Evolutionary conservation across 208 protist genomes (phyloP).

Genomic region (Leishmania arabica): DNA sequence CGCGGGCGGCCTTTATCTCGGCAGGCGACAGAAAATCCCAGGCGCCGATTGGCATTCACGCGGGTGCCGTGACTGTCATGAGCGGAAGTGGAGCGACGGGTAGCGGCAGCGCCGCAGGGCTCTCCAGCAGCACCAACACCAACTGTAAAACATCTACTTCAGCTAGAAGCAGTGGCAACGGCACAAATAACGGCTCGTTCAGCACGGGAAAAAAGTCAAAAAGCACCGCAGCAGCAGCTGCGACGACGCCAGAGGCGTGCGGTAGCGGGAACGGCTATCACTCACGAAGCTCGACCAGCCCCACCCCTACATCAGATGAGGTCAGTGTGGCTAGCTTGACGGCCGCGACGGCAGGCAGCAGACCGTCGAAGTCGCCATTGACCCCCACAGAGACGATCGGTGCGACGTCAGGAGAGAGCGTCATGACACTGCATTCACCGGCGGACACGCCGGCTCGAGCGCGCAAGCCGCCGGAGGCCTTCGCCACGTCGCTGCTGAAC

Average conservation of each 20-base stretch:
- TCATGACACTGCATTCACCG: neutral
- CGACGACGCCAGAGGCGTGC: neutral
- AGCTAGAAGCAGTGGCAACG: neutral
- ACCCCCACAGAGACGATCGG: neutral
- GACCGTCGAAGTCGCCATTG: neutral
- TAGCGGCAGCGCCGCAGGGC: neutral
- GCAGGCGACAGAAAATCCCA: neutral
- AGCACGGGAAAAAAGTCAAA: neutral
- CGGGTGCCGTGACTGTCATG: neutral
- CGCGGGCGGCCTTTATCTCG: neutral
- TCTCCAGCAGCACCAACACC: slow-evolving; percentile 4
- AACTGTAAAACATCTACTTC: neutral
- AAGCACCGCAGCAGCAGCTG: neutral
- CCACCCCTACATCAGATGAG: neutral
- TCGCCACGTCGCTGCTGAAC: slow-evolving; percentile 49
- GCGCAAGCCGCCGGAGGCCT: neutral
- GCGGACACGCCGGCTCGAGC: neutral
- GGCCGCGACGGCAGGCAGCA: neutral
- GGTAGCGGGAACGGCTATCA: neutral
- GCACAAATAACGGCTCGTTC: neutral
- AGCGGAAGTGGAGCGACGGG: slow-evolving; percentile 1
- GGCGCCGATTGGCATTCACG: neutral
- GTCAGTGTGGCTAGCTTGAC: neutral
- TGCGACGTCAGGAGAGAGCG: neutral
- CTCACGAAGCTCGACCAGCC: neutral